Base-by-base conservation (phyloP, 495 filamentous ascomycete genomes). In the Cudoniella acicularis region DNA sequence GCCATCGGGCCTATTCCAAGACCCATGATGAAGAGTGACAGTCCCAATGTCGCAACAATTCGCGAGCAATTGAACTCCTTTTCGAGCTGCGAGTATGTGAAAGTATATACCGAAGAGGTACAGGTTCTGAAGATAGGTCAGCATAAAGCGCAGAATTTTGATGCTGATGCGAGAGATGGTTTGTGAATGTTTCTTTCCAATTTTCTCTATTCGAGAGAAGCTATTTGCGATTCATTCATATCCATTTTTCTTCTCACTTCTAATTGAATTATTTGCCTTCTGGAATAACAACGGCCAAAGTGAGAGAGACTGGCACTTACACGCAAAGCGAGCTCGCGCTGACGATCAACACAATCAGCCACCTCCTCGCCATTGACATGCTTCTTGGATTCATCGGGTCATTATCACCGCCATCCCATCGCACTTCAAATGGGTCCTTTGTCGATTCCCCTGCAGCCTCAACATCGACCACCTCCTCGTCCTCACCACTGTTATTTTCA, bases 91-190 rank as follows among this genome's bases (percentile, higher is more conserved):
- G 40, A 67, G 71, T 97, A 98, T 0, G 88, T 95, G 9, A 83
- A 83, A 1, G 91, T 93, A 67, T 98, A 97, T 66, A 96, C 85
- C 1, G 91, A 92, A 20, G 89, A 93, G 1, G 90, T 83, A 69
- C 90, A 93, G 4, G 93, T 97, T 50, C 90, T 93, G 67, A n/a
- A 21, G 52, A 2, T 24, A 18, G 16, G 40, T 26, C 16, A 11
- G 46, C 25, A 16, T 30, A 26, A 48, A 20, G 45, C 18, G 27
- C 40, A 6, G 9, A 45, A 6, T 4, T 10, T 23, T 11, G 10
- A n/a, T n/a, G n/a, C n/a, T n/a, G n/a, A n/a, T n/a, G n/a, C n/a
- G n/a, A n/a, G 24, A 52, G 49, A 36, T 9, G 10, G 9, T 25
- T 18, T 27, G 8, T 16, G 49, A 30, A 52, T 6, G 2, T 9